Base-by-base conservation (phyloP, 1,139 yeast species). In the Debaryomycetaceae sp. region DNA sequence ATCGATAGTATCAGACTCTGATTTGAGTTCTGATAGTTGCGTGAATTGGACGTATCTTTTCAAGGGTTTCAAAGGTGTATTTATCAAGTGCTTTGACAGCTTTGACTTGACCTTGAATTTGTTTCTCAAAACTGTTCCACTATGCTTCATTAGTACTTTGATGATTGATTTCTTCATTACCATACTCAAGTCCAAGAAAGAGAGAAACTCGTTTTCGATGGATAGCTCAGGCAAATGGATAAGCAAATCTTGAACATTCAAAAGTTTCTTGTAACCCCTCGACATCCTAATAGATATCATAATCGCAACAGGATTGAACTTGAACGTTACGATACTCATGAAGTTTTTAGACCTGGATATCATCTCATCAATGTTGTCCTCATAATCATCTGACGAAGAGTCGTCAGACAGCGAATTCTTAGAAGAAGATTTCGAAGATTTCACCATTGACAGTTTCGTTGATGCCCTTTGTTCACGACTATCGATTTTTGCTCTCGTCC, bases 171-270 rank as follows among this genome's bases (percentile, higher is more conserved):
- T 78, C 55, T 82, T 80, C 38, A 84, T 52, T 39, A 72, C 59
- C 54, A 76, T 64, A 1, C 83, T 69, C 34, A 84, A 58, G 46
- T 84, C 90, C 41, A 76, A 59, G 37, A 76, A 55, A 3, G 85
- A 80, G 62, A 83, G 65, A 1, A 83, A 68, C 55, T 70, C 68
- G 50, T 76, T 72, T 23, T 64, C 62, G 42, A 84, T 76, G 6
- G 57, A 54, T 42, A 84, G 64, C 24, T 69, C 73, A 0, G 89
- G 90, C 46, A 84, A 61, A 24, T 68, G 66, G 39, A 84, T 64
- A 13, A 72, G 64, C 50, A 85, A 81, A 52, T 80, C 74, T 34
- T 80, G 74, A 4, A 85, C 89, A 57, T 84, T 84, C 44, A 83
- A 72, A 46, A 83, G 55, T 48, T 84, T 67, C 56, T 69, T 71